Percentiles rank a stretch among this genome's conserved stretches.
phyloP scores from a whole-genome alignment of 768 basidiomycete genomes.

The Tephrocybe sp. region DNA sequence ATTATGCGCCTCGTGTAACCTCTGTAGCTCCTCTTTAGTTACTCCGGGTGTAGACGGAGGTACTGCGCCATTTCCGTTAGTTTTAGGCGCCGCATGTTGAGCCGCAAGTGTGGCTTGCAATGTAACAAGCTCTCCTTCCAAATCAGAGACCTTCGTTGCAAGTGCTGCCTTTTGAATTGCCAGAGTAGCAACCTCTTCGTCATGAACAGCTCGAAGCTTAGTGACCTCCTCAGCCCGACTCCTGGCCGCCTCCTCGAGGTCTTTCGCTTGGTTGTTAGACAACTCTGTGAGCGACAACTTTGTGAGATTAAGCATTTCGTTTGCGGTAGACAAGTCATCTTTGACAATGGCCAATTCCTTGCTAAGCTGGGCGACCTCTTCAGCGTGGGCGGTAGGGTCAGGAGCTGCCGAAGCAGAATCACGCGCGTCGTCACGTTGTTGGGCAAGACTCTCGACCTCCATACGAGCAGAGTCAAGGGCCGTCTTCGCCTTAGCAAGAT shows the following conservation, averaged over 20 bases:
- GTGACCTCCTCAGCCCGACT: slow-evolving; percentile 69
- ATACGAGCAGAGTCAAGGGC: slow-evolving; percentile 47
- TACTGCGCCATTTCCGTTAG: slow-evolving; percentile 45
- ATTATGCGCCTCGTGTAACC: slow-evolving; percentile 82
- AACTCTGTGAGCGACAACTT: slow-evolving; percentile 71
- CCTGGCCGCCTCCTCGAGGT: slow-evolving; percentile 74
- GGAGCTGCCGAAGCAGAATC: slow-evolving; percentile 39
- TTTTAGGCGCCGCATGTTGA: slow-evolving; percentile 50
- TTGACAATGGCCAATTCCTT: slow-evolving; percentile 61
- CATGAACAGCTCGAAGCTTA: slow-evolving; percentile 55
- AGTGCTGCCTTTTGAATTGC: slow-evolving; percentile 63
- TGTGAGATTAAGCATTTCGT: slow-evolving; percentile 64
- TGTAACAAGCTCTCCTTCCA: slow-evolving; percentile 76
- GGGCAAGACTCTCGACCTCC: slow-evolving; percentile 55
- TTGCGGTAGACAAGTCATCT: slow-evolving; percentile 64
- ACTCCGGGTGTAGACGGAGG: slow-evolving; percentile 47
- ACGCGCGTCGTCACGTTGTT: slow-evolving; percentile 65
- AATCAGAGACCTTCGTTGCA: slow-evolving; percentile 60
- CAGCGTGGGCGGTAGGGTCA: slow-evolving; percentile 44
- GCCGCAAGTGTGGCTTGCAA: slow-evolving; percentile 53
- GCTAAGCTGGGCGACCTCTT: slow-evolving; percentile 52
- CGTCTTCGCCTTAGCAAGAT: slow-evolving; percentile 73
- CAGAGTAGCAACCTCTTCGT: slow-evolving; percentile 56
- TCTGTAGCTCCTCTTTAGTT: slow-evolving; percentile 74
- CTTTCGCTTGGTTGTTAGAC: slow-evolving; percentile 63